A percentile compares a stretch with the other conserved stretches of the same genome.
Conservation (phyloP, 1,139 yeast genomes). For the Geotrichum armillariae region DNA sequence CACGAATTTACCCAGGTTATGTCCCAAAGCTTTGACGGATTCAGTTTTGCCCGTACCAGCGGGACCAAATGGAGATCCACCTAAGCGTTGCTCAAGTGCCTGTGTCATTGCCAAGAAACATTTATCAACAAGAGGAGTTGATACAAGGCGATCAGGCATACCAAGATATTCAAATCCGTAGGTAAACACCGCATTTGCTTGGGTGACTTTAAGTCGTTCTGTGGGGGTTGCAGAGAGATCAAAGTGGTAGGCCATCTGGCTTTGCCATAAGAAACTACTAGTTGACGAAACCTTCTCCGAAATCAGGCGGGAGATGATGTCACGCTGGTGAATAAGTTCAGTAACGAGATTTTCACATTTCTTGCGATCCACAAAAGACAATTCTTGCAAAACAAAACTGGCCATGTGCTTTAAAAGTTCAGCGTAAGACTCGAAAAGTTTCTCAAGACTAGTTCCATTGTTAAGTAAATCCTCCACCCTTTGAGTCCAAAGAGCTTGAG, state of each 20-base stretch:
- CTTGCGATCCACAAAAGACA: constrained; percentile 42
- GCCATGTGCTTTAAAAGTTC: constrained; percentile 38
- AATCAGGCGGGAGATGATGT: constrained; percentile 41
- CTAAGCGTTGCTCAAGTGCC: constrained; percentile 69
- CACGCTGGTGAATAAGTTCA: constrained; percentile 65
- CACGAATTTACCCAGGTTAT: constrained; percentile 76
- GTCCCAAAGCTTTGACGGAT: constrained; percentile 81
- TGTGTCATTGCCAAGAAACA: constrained; percentile 72
- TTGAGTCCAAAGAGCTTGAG: constrained; percentile 61
- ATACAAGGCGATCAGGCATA: constrained; percentile 67
- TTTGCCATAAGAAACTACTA: constrained; percentile 48
- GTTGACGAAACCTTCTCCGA: constrained; percentile 24
- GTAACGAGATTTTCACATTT: constrained; percentile 62
- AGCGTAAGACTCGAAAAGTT: constrained; percentile 22
- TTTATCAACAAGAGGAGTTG: constrained; percentile 69
- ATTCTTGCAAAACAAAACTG: constrained; percentile 35
- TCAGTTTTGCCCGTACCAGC: constrained; percentile 99
- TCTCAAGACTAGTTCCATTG: constrained; percentile 13
- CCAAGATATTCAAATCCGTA: constrained; percentile 91
- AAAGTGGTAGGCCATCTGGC: constrained; percentile 55
- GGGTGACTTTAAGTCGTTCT: constrained; percentile 49
- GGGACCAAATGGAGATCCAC: constrained; percentile 96
- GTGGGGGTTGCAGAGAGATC: constrained; percentile 35
- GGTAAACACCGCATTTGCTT: constrained; percentile 50
- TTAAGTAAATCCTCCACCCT: constrained; percentile 41